A percentile compares a stretch with the other conserved stretches of the same genome.
phyloP scores from a whole-genome alignment of 371 early-diverging fungal genomes.

The Mucor mucedo region DNA sequence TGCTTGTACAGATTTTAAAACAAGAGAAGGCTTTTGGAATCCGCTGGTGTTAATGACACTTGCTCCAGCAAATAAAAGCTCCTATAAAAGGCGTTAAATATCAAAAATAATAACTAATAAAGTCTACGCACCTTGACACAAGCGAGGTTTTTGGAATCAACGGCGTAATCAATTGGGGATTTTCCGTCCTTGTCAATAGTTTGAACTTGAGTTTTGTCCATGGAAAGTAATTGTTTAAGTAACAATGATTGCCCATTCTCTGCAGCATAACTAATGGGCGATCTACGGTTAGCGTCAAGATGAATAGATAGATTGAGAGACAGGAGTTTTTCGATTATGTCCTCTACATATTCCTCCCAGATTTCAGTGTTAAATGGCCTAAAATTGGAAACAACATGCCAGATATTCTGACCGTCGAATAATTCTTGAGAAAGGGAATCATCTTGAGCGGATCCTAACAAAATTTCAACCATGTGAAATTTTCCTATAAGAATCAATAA shows the following conservation, averaged over 20 bases:
- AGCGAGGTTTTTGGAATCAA: slow-evolving; percentile 23
- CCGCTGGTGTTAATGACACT: slow-evolving; percentile 11
- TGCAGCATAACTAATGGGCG: slow-evolving; percentile 60
- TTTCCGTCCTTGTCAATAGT: slow-evolving; percentile 39
- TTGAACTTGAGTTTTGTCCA: slow-evolving; percentile 15
- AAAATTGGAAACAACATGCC: slow-evolving; percentile 58
- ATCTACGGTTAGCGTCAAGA: slow-evolving; percentile 36
- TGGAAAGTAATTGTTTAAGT: slow-evolving; percentile 28
- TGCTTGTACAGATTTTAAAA: slow-evolving; percentile 31
- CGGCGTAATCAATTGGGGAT: slow-evolving; percentile 55
- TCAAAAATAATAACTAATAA: not conserved
- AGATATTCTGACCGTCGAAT: slow-evolving; percentile 38
- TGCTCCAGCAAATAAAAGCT: slow-evolving; percentile 33
- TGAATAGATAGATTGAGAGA: slow-evolving; percentile 20
- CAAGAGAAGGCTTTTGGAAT: slow-evolving; percentile 18
- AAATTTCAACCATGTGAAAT: slow-evolving; percentile 58
- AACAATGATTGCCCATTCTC: slow-evolving; percentile 44
- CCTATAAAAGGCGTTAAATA: slow-evolving; percentile 15
- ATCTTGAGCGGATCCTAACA: slow-evolving; percentile 35
- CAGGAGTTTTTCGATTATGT: slow-evolving; percentile 32
- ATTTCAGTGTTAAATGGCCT: slow-evolving; percentile 43
- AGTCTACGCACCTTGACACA: slow-evolving; percentile 31
- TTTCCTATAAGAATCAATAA: slow-evolving; percentile 26
- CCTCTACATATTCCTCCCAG: slow-evolving; percentile 58
- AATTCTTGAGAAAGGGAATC: slow-evolving; percentile 12